Evolutionary conservation across 2,329 filamentous ascomycete genomes (phyloP).

Genomic region (Graphiopsis chlorocephala): DNA sequence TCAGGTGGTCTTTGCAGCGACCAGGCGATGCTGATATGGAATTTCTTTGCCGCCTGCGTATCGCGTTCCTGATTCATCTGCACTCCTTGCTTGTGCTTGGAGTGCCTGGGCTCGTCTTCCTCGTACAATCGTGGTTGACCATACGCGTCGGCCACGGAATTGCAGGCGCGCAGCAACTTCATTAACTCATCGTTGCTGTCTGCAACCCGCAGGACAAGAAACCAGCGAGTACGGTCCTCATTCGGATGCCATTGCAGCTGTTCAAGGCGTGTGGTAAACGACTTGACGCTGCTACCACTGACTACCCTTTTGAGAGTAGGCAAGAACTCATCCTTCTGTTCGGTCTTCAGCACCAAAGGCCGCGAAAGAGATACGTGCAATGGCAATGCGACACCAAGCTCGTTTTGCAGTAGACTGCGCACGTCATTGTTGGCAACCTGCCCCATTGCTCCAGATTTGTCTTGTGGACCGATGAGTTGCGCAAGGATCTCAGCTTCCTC

Average conservation of each 20-base stretch:
- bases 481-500: constrained; percentile 43
- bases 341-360: constrained; percentile 69
- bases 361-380: constrained; percentile 89
- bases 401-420: constrained; percentile 69
- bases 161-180: constrained; percentile 64
- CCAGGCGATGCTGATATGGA: constrained; percentile 92
- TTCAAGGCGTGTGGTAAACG: constrained; percentile 47
- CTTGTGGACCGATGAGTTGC: constrained; percentile 38
- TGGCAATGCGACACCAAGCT: constrained; percentile 73
- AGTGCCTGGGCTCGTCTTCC: constrained; percentile 27
- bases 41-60: constrained; percentile 38
- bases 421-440: constrained; percentile 39
- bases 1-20: constrained; percentile 48
- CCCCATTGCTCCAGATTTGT: neutral
- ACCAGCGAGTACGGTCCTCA: constrained; percentile 68
- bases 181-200: constrained; percentile 38
- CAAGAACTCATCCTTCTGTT: constrained; percentile 69
- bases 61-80: neutral
- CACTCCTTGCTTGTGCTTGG: neutral
- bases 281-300: constrained; percentile 39
- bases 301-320: constrained; percentile 51
- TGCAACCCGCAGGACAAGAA: constrained; percentile 70
- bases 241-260: constrained; percentile 65
- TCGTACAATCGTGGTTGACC: constrained; percentile 70
- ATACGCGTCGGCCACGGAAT: constrained; percentile 58